A percentile compares a stretch with the other conserved stretches of the same genome.
These are phyloP conservation scores for Bipolaris zeicola DNA, from an alignment of 2,329 filamentous ascomycete genomes.

Conservation along the genomic window DNA sequence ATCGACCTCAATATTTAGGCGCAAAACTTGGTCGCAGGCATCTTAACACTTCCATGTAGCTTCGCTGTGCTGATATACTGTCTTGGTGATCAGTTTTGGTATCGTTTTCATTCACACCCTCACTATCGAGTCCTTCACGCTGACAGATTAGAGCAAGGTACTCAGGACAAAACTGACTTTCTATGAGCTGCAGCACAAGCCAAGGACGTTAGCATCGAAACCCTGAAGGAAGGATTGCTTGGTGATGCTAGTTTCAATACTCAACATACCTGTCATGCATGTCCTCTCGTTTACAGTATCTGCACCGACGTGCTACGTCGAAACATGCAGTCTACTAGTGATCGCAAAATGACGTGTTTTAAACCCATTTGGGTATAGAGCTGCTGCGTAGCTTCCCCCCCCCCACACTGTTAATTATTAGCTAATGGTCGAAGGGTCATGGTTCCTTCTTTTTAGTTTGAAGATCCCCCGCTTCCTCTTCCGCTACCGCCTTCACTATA, in stretches of 20 bases:
- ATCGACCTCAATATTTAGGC: too few relatives aligned
- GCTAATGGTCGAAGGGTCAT: neutral
- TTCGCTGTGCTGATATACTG: too few relatives aligned
- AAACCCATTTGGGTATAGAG: neutral
- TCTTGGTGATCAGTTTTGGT: too few relatives aligned
- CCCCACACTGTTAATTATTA: neutral
- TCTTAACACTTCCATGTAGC: too few relatives aligned
- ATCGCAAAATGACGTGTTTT: neutral
- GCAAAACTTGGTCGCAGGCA: too few relatives aligned
- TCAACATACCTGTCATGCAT: neutral
- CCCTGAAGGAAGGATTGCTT: too few relatives aligned
- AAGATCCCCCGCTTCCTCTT: neutral
- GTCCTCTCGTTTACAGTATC: neutral
- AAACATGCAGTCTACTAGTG: neutral
- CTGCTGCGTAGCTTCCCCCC: neutral
- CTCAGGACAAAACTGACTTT: neutral
- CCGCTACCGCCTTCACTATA: neutral
- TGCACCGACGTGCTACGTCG: neutral
- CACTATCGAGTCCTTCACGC: neutral
- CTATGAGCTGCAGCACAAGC: neutral
- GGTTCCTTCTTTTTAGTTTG: neutral
- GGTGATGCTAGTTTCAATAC: neutral
- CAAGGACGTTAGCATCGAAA: neutral
- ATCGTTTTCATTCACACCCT: neutral
- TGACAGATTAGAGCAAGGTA: neutral